Percentiles rank a stretch among this genome's conserved stretches.
phyloP scores from a whole-genome alignment of 2,329 filamentous ascomycete species.

The Lasiodiplodia hormozganensis region DNA sequence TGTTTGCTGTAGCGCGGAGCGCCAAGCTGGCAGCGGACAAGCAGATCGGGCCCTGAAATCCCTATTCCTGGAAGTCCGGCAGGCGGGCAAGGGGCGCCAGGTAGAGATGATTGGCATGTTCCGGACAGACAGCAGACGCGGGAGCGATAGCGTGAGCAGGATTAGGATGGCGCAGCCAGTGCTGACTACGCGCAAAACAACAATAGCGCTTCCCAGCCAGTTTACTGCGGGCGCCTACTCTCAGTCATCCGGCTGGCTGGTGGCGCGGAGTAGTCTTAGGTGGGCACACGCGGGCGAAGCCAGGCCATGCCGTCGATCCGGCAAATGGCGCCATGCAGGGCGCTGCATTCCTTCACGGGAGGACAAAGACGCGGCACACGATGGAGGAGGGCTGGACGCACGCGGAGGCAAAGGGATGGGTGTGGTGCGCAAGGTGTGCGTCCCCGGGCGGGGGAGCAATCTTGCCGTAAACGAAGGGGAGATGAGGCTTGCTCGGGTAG shows the following conservation, averaged over 20 bases:
- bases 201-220: background rate
- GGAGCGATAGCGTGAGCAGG: conserved; percentile 7
- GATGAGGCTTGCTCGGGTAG: conserved; percentile 14
- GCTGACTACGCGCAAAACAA: conserved; percentile 14
- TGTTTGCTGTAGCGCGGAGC: conserved; percentile 12
- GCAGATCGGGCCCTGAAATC: background rate
- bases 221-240: conserved; percentile 11
- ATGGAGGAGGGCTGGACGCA: conserved; percentile 4
- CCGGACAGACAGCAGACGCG: conserved; percentile 1
- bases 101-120: background rate
- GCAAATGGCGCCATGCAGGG: conserved; percentile 15
- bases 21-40: conserved; percentile 12
- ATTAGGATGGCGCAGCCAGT: conserved; percentile 13
- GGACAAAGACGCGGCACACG: conserved; percentile 17
- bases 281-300: background rate
- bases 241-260: conserved; percentile 1
- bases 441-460: conserved; percentile 10
- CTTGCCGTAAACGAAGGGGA: conserved; percentile 26
- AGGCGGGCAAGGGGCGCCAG: background rate
- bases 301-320: background rate
- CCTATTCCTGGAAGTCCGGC: background rate
- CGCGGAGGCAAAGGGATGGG: conserved; percentile 17
- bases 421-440: background rate
- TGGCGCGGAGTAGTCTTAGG: background rate
- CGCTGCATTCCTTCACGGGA: conserved; percentile 9